A percentile compares a stretch with the other conserved stretches of the same genome.
These are phyloP conservation scores for Pinus tabuliformis DNA, from an alignment of 75 land plant genomes.

Conservation along the genomic window DNA sequence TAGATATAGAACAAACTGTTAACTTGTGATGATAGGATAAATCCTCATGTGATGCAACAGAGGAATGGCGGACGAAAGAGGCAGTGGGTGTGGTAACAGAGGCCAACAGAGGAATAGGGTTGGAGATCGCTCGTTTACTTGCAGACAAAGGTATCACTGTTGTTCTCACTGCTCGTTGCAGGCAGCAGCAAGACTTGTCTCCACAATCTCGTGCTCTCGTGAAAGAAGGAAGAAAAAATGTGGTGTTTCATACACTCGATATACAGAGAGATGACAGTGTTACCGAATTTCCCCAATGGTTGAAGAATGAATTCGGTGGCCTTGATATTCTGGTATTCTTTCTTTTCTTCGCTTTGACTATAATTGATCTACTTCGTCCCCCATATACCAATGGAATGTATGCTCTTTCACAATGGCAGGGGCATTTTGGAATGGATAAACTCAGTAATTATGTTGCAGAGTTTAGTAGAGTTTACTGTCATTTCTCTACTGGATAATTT, in stretches of 20 bases:
- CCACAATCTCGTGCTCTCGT: background rate
- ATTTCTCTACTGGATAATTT: no score
- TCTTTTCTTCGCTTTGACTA: no score
- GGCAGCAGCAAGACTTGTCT: no score
- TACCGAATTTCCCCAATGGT: background rate
- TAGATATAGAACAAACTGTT: no score
- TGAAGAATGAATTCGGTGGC: background rate
- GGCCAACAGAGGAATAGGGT: slow-evolving; percentile 33
- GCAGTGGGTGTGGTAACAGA: slow-evolving; percentile 35
- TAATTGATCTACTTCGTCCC: no score
- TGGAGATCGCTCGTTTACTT: slow-evolving; percentile 16
- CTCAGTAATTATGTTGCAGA: no score
- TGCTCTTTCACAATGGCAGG: no score
- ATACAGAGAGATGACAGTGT: slow-evolving; percentile 2
- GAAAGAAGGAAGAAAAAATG: background rate
- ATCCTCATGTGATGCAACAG: background rate
- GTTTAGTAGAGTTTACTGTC: no score
- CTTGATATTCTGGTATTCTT: slow-evolving; percentile 7
- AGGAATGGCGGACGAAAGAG: slow-evolving; percentile 28
- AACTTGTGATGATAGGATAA: no score
- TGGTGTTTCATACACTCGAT: slow-evolving; percentile 4
- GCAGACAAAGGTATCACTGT: slow-evolving; percentile 30
- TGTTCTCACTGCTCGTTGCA: slow-evolving; percentile 20
- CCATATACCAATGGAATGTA: no score
- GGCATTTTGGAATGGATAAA: no score